Conservation (phyloP, 192 early-diverging fungal species). For the Gamsiella multidivaricata region DNA sequence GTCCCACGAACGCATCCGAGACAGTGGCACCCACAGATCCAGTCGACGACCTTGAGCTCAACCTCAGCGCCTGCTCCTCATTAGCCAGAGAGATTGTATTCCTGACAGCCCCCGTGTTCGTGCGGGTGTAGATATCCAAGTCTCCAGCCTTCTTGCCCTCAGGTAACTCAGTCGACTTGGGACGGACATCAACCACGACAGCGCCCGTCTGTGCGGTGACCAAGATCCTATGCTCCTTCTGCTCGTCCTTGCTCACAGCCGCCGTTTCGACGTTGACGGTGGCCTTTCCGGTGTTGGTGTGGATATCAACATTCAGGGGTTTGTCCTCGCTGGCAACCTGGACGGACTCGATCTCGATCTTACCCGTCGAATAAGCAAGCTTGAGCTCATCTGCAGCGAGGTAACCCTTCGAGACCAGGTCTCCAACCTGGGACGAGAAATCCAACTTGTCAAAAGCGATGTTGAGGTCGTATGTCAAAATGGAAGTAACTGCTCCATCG, state of each 20-base stretch:
- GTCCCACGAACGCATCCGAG: slow-evolving; percentile 33
- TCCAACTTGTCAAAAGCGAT: slow-evolving; percentile 21
- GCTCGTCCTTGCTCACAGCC: background rate
- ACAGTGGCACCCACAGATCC: background rate
- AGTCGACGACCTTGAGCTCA: background rate
- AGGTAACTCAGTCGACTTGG: background rate
- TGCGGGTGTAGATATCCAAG: background rate
- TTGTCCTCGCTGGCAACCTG: slow-evolving; percentile 7
- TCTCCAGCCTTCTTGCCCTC: slow-evolving; percentile 10
- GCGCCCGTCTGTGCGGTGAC: slow-evolving; percentile 9
- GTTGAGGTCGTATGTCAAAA: slow-evolving; percentile 2
- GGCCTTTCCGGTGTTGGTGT: background rate
- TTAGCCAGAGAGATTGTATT: slow-evolving; percentile 3
- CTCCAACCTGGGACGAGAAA: slow-evolving; percentile 1
- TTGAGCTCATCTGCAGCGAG: slow-evolving; percentile 10
- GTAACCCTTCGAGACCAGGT: background rate
- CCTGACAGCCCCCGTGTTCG: slow-evolving; percentile 7
- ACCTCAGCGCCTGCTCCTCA: slow-evolving; percentile 1
- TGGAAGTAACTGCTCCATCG: background rate
- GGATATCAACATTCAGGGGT: slow-evolving; percentile 11
- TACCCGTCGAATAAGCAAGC: slow-evolving; percentile 3
- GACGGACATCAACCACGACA: slow-evolving; percentile 1
- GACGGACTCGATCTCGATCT: slow-evolving; percentile 4
- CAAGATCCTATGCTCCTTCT: slow-evolving; percentile 5
- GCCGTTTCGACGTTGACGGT: slow-evolving; percentile 6